Percentiles rank a stretch among this genome's conserved stretches.
These are phyloP conservation scores for Fomitopsis palustris DNA, from an alignment of 1,284 basidiomycete genomes.

Conservation along the genomic window DNA sequence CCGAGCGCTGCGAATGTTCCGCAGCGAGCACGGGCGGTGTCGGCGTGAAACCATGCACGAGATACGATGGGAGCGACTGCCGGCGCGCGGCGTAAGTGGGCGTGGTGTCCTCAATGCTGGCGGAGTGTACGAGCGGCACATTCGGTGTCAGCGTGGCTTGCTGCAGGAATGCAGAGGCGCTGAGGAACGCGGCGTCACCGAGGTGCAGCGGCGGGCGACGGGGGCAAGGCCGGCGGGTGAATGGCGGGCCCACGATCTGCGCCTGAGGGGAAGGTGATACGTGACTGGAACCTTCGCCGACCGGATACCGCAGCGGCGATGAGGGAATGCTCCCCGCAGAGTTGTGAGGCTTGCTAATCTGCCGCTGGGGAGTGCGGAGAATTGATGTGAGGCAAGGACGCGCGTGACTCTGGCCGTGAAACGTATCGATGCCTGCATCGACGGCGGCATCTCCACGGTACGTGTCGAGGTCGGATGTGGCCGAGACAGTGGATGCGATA, in stretches of 20 bases:
- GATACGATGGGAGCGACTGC: conserved; percentile 22
- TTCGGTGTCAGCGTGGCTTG: conserved; percentile 7
- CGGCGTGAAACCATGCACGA: conserved; percentile 18
- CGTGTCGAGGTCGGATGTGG: conserved; percentile 10
- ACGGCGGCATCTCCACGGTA: conserved; percentile 3
- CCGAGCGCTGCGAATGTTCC: neutral
- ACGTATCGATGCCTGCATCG: neutral
- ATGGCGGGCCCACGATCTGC: neutral
- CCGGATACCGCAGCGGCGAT: conserved; percentile 1
- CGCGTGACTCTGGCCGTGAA: neutral
- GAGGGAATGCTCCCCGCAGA: neutral
- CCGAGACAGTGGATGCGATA: conserved; percentile 19
- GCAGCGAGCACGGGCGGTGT: conserved; percentile 1
- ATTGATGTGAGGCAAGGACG: neutral
- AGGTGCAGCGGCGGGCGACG: conserved; percentile 20
- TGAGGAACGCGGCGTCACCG: conserved; percentile 6
- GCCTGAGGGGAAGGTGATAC: neutral
- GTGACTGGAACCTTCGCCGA: neutral
- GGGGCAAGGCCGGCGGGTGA: conserved; percentile 1
- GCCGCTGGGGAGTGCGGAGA: neutral
- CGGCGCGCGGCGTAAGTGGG: conserved; percentile 11
- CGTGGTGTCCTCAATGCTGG: conserved; percentile 2
- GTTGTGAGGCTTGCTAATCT: neutral
- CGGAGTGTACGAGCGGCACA: neutral
- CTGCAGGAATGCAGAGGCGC: conserved; percentile 4